A percentile compares a stretch with the other conserved stretches of the same genome.
Conservation (phyloP, 768 basidiomycete species). For the Termitomyces sp. region DNA sequence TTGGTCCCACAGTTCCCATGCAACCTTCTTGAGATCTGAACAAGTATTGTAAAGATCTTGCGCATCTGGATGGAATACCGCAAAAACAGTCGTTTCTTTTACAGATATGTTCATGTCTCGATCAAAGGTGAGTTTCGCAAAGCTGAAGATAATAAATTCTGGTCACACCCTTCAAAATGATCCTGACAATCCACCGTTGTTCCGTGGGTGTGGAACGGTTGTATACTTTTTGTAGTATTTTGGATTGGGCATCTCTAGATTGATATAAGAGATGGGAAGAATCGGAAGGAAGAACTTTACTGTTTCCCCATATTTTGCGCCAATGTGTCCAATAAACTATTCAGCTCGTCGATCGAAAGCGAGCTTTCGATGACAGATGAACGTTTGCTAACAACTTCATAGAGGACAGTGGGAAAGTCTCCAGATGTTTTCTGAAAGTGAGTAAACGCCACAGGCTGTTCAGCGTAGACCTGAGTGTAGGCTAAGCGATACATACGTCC, state of each 20-base stretch:
- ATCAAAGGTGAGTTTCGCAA: not conserved
- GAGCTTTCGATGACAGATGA: constrained; percentile 75
- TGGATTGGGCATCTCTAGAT: constrained; percentile 69
- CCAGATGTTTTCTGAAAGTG: constrained; percentile 60
- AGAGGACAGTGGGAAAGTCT: constrained; percentile 84
- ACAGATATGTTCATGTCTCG: constrained; percentile 89
- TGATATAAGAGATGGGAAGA: constrained; percentile 8
- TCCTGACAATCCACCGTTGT: constrained; percentile 93
- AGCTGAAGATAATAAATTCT: not conserved
- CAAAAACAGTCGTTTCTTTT: constrained; percentile 90
- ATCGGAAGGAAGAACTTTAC: constrained; percentile 34
- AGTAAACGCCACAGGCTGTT: not conserved
- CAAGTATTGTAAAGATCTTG: constrained; percentile 94
- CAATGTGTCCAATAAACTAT: constrained; percentile 75
- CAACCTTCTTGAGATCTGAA: constrained; percentile 92
- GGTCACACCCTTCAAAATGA: constrained; percentile 82
- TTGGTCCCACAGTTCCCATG: constrained; percentile 83
- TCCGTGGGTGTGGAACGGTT: constrained; percentile 81
- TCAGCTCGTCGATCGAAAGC: constrained; percentile 79
- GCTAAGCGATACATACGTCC: constrained; percentile 33
- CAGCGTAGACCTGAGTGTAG: not conserved
- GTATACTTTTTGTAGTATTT: constrained; percentile 70
- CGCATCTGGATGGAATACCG: constrained; percentile 91
- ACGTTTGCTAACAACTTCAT: constrained; percentile 80
- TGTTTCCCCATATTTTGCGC: constrained; percentile 68